phyloP scores from a whole-genome alignment of 108 stramenopile genomes.

The Epipyxis sp. region DNA sequence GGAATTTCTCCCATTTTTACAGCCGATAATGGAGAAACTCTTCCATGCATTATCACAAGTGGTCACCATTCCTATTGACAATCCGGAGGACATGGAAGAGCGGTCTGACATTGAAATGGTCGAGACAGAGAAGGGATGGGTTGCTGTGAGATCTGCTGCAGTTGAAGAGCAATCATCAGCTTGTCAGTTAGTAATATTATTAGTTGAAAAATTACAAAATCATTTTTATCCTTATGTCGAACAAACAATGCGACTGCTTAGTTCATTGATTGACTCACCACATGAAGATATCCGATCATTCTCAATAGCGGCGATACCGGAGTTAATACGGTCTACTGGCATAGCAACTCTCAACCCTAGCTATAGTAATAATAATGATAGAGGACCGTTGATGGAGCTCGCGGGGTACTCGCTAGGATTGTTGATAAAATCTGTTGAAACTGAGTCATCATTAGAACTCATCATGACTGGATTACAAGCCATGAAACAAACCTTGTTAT shows the following conservation, averaged over 20 bases:
- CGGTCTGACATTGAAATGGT: neutral
- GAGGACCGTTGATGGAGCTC: too few species aligned
- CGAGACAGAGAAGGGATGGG: neutral
- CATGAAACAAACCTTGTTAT: neutral
- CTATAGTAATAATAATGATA: too few species aligned
- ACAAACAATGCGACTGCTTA: neutral
- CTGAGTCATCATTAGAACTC: neutral
- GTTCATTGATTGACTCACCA: neutral
- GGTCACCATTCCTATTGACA: neutral
- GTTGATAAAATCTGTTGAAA: neutral
- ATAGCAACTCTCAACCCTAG: too few species aligned
- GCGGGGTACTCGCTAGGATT: neutral
- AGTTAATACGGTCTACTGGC: neutral
- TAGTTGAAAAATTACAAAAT: neutral
- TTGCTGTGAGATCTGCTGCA: neutral
- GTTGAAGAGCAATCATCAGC: constrained; percentile 3
- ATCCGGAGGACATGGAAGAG: neutral
- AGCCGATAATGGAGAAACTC: neutral
- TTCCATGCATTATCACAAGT: neutral
- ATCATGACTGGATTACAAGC: neutral
- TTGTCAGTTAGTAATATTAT: neutral
- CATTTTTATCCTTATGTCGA: neutral
- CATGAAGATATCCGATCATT: constrained; percentile 11
- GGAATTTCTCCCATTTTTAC: neutral
- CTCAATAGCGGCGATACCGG: neutral